These are phyloP conservation scores for Globomyces pollinis-pini DNA, from an alignment of 192 early-diverging fungal genomes.

Conservation along the genomic window DNA sequence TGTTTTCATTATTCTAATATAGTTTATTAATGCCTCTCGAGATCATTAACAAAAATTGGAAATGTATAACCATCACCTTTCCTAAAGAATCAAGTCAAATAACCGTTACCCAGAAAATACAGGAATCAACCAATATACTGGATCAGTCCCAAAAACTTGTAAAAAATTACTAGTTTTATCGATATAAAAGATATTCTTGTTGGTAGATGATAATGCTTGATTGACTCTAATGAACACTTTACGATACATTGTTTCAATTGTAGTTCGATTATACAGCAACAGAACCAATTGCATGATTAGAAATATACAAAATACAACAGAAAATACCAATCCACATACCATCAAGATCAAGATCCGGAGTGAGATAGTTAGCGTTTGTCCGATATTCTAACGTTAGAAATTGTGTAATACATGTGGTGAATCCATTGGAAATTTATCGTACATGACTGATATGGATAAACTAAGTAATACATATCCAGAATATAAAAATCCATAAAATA, in stretches of 20 bases:
- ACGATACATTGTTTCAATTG: neutral
- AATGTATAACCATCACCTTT: neutral
- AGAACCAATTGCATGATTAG: neutral
- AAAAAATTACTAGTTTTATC: neutral
- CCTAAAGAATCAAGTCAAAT: too few relatives aligned
- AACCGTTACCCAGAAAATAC: neutral
- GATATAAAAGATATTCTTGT: neutral
- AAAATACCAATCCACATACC: neutral
- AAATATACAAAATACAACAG: neutral
- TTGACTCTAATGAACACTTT: neutral
- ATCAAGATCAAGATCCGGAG: neutral
- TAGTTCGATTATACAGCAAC: neutral
- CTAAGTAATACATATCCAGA: neutral
- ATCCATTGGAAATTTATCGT: neutral
- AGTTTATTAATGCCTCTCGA: too few relatives aligned
- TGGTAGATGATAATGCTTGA: neutral
- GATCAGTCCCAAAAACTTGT: neutral
- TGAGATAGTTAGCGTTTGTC: neutral
- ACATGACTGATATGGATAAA: neutral
- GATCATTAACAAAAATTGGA: neutral
- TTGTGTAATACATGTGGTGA: too few relatives aligned
- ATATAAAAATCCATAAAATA: conserved; percentile 15
- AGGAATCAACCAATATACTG: neutral
- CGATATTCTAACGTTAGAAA: neutral
- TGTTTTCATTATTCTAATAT: too few relatives aligned